Percentiles rank a stretch among this genome's conserved stretches.
Conservation (phyloP, 2,329 filamentous ascomycete species). For the Venturia asperata region DNA sequence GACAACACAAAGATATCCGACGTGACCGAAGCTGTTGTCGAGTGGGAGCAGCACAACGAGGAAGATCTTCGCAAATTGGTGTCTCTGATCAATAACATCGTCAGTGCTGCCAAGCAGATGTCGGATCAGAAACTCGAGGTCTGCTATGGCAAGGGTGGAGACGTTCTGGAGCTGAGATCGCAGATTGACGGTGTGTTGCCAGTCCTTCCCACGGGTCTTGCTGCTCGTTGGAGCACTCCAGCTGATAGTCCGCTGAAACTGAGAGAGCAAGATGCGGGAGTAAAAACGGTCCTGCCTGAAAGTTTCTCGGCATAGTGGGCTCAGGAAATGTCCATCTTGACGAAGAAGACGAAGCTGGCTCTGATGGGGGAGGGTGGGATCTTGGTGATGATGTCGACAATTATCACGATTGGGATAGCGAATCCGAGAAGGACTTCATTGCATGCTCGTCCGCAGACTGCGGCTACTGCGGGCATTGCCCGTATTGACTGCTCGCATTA, state of each 20-base stretch:
- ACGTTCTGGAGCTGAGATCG: conserved; percentile 32
- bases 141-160: conserved; percentile 27
- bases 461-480: conserved; percentile 34
- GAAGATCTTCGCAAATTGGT: conserved; percentile 27
- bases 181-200: conserved; percentile 23
- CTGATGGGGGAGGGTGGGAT: not conserved
- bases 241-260: conserved; percentile 26
- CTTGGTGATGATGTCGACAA: conserved; percentile 4
- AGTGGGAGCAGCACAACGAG: conserved; percentile 39
- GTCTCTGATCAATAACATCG: conserved; percentile 29
- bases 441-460: conserved; percentile 32
- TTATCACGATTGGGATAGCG: conserved; percentile 22
- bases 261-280: conserved; percentile 25
- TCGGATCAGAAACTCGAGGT: conserved; percentile 29
- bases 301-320: conserved; percentile 24
- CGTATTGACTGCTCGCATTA: conserved; percentile 20
- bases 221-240: conserved; percentile 16
- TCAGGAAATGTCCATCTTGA: conserved; percentile 4
- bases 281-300: conserved; percentile 22
- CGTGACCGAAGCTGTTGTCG: conserved; percentile 30
- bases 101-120: conserved; percentile 25
- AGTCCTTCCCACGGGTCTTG: conserved; percentile 26
- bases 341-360: not conserved
- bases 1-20: conserved; percentile 36
- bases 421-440: conserved; percentile 31